Evolutionary conservation across 306 rosid genomes (phyloP), one percentile per base, ranked within the genome.

Genomic region (Albizia julibrissin): DNA sequence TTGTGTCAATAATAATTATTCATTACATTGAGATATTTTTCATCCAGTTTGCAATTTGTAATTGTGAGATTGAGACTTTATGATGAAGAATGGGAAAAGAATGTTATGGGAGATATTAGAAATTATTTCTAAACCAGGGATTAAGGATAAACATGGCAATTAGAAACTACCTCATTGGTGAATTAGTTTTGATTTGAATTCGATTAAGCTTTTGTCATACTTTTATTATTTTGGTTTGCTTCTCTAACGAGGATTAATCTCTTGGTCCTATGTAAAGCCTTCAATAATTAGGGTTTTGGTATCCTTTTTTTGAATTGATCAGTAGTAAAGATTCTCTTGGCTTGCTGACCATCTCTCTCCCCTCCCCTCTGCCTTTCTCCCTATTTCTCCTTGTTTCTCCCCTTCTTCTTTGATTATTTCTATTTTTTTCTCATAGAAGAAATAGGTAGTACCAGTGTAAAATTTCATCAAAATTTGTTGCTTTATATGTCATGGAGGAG

Each of bases 41-140:
- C 69, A 58, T 81, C 72, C 80, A 52, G 11, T 54, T 54, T 54
- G 61, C 73, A 56, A 50, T 50, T 34, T 82, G 54, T 29, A 44
- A 31, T 77, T 22, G 27, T 12, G n/a, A 43, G 75, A n/a, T 22
- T 59, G 66, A 59, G 66, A 24, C 66, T 58, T 22, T 22, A 24
- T 59, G 29, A 3, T 10, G 31, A 22, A 59, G 6, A 24, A 59
- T 59, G 66, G 33, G 66, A 37, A 24, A 11, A 59, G 66, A 24
- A 9, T 59, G 29, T 10, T 24, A 22, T 15, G 33, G 7, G 66
- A 59, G 16, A 24, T 24, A 59, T 24, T 59, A 59, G 7, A 22
- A 24, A 10, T 22, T 24, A 59, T 59, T 59, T 59, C 33, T 24
- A 11, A 22, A 59, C 10, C 11, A 59, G 66, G 33, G 66, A 59